These are phyloP conservation scores for Starmerella apicola DNA, from an alignment of 805 yeast species.

Conservation along the genomic window DNA sequence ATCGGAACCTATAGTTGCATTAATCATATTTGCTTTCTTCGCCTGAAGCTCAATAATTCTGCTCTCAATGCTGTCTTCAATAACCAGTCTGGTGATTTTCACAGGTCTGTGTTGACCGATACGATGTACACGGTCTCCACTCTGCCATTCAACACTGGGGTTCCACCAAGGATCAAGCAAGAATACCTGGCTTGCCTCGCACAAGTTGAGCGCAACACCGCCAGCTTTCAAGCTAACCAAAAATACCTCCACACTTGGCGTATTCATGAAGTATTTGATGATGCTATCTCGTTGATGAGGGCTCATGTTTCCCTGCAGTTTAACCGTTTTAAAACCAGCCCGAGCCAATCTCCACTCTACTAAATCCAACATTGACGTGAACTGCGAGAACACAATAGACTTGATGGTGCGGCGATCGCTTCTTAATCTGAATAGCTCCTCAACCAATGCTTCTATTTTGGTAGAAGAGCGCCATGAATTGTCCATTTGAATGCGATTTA, in stretches of 20 bases:
- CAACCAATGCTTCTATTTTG: constrained; percentile 90
- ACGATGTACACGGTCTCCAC: constrained; percentile 95
- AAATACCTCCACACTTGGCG: constrained; percentile 83
- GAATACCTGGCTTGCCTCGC: constrained; percentile 95
- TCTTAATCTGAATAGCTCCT: constrained; percentile 75
- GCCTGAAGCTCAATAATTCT: constrained; percentile 93
- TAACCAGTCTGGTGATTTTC: constrained; percentile 78
- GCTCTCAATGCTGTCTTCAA: constrained; percentile 93
- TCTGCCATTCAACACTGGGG: constrained; percentile 96
- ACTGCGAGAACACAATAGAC: constrained; percentile 93
- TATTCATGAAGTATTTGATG: constrained; percentile 83
- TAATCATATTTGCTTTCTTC: constrained; percentile 95
- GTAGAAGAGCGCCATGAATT: constrained; percentile 93
- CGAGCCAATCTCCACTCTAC: constrained; percentile 91
- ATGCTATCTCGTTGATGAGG: constrained; percentile 91
- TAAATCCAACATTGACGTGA: constrained; percentile 89
- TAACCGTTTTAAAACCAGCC: constrained; percentile 91
- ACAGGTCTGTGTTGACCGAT: constrained; percentile 95
- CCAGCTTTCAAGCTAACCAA: constrained; percentile 94
- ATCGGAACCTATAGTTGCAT: constrained; percentile 89
- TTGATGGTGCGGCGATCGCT: constrained; percentile 82
- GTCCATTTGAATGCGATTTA: constrained; percentile 69
- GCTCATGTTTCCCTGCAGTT: constrained; percentile 92
- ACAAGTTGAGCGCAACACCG: constrained; percentile 91
- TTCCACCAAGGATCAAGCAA: constrained; percentile 99